Conservation (phyloP, 1,284 basidiomycete species). For the Marasmius sp. region DNA sequence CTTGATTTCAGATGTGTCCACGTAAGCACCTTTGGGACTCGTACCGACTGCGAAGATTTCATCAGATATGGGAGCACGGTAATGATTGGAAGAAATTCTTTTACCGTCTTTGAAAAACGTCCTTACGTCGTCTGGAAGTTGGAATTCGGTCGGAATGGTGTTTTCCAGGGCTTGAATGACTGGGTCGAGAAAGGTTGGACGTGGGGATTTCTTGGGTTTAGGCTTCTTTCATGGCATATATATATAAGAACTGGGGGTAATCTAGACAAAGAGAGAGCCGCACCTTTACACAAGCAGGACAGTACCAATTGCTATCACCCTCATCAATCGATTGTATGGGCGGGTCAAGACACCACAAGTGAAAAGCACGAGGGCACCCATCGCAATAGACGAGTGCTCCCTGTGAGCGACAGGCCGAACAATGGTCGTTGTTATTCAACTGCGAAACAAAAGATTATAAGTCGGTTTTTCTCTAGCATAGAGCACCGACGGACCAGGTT, state of each 20-base stretch:
- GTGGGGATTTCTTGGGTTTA: conserved; percentile 40
- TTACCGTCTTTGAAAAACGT: conserved; percentile 84
- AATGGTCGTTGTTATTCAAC: conserved; percentile 89
- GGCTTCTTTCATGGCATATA: conserved; percentile 50
- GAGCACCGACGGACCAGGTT: conserved; percentile 39
- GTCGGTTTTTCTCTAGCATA: conserved; percentile 13
- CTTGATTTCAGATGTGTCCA: conserved; percentile 76
- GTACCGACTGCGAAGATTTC: conserved; percentile 57
- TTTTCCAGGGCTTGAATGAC: conserved; percentile 67
- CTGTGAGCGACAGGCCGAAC: conserved; percentile 84
- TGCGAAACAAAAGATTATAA: conserved; percentile 32
- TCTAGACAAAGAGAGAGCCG: conserved; percentile 24
- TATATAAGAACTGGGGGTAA: conserved; percentile 14
- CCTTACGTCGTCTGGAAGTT: conserved; percentile 87
- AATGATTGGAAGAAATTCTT: conserved; percentile 25
- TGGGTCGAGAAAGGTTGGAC: conserved; percentile 62
- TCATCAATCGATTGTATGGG: conserved; percentile 89
- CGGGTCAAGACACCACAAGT: conserved; percentile 95
- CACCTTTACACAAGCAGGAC: conserved; percentile 79
- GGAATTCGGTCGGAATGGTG: conserved; percentile 79
- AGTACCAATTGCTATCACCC: conserved; percentile 90
- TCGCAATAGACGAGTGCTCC: conserved; percentile 93
- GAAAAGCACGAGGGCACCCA: conserved; percentile 94
- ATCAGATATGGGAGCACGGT: conserved; percentile 14
- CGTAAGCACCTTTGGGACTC: conserved; percentile 73